Conservation (phyloP, 495 filamentous ascomycete species). For the Aspergillus conjunctus region DNA sequence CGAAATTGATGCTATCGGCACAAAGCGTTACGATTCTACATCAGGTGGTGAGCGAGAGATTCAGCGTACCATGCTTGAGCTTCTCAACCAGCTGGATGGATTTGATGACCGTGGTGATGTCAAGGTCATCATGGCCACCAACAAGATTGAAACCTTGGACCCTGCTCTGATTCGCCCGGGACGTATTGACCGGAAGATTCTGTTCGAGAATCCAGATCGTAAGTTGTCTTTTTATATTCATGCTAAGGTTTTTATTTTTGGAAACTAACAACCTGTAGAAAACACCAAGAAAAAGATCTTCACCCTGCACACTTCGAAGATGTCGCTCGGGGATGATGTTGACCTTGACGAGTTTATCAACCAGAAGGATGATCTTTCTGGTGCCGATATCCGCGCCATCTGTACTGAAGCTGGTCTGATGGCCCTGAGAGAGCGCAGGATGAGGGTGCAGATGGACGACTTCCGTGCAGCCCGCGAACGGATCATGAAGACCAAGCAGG, state of each 20-base stretch:
- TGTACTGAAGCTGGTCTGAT: slow-evolving; percentile 96
- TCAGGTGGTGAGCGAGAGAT: slow-evolving; percentile 97
- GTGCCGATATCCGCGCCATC: slow-evolving; percentile 98
- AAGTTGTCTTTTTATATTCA: slow-evolving; percentile 33
- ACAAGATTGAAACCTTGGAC: slow-evolving; percentile 98
- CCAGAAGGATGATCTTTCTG: slow-evolving; percentile 96
- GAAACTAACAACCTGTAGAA: slow-evolving; percentile 58
- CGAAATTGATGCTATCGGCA: slow-evolving; percentile 98
- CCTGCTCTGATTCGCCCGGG: slow-evolving; percentile 95
- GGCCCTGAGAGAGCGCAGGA: slow-evolving; percentile 91
- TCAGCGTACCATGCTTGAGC: slow-evolving; percentile 97
- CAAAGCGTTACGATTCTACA: slow-evolving; percentile 97
- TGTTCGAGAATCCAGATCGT: slow-evolving; percentile 98
- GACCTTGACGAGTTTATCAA: slow-evolving; percentile 98
- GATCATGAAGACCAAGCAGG: slow-evolving; percentile 97
- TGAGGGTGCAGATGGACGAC: slow-evolving; percentile 99
- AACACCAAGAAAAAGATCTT: slow-evolving; percentile 99
- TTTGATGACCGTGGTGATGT: slow-evolving; percentile 99
- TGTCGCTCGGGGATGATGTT: slow-evolving; percentile 93
- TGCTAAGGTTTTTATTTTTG: not conserved
- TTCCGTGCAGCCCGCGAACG: slow-evolving; percentile 90
- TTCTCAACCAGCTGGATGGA: slow-evolving; percentile 97
- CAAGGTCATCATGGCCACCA: slow-evolving; percentile 99
- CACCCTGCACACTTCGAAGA: slow-evolving; percentile 98
- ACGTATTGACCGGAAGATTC: slow-evolving; percentile 98